These are phyloP conservation scores for Backusella mclennaniae DNA, from an alignment of 192 early-diverging fungal genomes.

Conservation along the genomic window DNA sequence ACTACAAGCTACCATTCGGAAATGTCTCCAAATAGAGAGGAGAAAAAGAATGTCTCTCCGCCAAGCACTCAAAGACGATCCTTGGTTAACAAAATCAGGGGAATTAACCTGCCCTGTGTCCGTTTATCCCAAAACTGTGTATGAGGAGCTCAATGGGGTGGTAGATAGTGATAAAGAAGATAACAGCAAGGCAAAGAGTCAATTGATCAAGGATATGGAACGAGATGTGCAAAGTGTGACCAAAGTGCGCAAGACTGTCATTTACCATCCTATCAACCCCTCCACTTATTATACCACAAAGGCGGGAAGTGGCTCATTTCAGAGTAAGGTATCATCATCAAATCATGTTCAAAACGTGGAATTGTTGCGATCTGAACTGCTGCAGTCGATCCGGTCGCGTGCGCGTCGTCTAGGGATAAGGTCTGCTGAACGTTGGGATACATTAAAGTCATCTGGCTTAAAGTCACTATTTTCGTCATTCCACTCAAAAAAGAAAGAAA, in stretches of 20 bases:
- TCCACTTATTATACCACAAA: constrained; percentile 33
- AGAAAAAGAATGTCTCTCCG: constrained; percentile 37
- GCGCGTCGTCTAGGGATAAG: constrained; percentile 14
- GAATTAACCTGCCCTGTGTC: constrained; percentile 12
- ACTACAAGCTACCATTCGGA: constrained; percentile 43
- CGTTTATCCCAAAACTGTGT: background rate
- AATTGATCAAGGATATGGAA: constrained; percentile 23
- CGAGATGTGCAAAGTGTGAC: constrained; percentile 5
- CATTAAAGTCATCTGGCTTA: constrained; percentile 2
- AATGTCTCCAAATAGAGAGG: constrained; percentile 44
- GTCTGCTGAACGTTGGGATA: constrained; percentile 21
- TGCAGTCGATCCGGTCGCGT: constrained; percentile 20
- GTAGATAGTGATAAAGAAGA: constrained; percentile 12
- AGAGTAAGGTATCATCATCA: background rate
- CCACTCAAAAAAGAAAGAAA: background rate
- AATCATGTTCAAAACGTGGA: constrained; percentile 15
- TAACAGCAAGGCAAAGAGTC: background rate
- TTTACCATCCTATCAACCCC: constrained; percentile 33
- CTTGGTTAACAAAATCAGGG: constrained; percentile 44
- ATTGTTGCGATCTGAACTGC: constrained; percentile 11
- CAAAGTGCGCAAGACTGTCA: constrained; percentile 16
- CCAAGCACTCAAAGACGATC: constrained; percentile 41
- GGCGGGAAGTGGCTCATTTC: background rate
- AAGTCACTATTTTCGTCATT: constrained; percentile 3
- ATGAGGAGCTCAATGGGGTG: constrained; percentile 1